phyloP scores from a whole-genome alignment of 2,329 filamentous ascomycete genomes.

The Akanthomyces muscarius region DNA sequence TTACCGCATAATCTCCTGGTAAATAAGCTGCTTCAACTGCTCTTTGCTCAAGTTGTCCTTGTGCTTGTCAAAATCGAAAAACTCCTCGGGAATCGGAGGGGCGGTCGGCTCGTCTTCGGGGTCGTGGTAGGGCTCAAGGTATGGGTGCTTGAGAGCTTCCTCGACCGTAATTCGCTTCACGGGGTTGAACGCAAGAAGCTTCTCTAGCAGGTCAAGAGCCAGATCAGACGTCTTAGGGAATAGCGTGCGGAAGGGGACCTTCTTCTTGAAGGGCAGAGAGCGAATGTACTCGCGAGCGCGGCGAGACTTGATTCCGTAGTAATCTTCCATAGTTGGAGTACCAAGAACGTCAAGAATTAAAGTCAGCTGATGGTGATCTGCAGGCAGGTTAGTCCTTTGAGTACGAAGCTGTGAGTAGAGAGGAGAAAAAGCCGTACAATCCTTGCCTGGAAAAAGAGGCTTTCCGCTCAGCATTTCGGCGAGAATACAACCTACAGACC shows the following conservation, averaged over 20 bases:
- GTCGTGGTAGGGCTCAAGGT: slow-evolving; percentile 97
- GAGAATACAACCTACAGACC: slow-evolving; percentile 97
- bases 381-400: neutral
- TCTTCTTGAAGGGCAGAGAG: slow-evolving; percentile 98
- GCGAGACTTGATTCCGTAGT: slow-evolving; percentile 99
- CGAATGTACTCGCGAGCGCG: slow-evolving; percentile 97
- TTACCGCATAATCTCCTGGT: slow-evolving; percentile 84
- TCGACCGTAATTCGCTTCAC: slow-evolving; percentile 98
- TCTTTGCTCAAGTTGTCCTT: slow-evolving; percentile 99
- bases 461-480: slow-evolving; percentile 99
- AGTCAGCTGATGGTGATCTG: slow-evolving; percentile 96
- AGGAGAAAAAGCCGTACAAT: slow-evolving; percentile 63
- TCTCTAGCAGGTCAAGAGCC: slow-evolving; percentile 89
- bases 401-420: neutral
- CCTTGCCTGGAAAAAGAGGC: slow-evolving; percentile 95
- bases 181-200: slow-evolving; percentile 94
- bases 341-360: slow-evolving; percentile 95
- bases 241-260: slow-evolving; percentile 93
- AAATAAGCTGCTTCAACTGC: slow-evolving; percentile 95
- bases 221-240: slow-evolving; percentile 99
- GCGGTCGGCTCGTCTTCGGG: slow-evolving; percentile 97
- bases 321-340: slow-evolving; percentile 99
- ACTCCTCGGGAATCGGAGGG: slow-evolving; percentile 94
- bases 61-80: slow-evolving; percentile 99
- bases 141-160: slow-evolving; percentile 94